Conservation (phyloP, 495 filamentous ascomycete genomes). For the Daldinia caldariorum region DNA sequence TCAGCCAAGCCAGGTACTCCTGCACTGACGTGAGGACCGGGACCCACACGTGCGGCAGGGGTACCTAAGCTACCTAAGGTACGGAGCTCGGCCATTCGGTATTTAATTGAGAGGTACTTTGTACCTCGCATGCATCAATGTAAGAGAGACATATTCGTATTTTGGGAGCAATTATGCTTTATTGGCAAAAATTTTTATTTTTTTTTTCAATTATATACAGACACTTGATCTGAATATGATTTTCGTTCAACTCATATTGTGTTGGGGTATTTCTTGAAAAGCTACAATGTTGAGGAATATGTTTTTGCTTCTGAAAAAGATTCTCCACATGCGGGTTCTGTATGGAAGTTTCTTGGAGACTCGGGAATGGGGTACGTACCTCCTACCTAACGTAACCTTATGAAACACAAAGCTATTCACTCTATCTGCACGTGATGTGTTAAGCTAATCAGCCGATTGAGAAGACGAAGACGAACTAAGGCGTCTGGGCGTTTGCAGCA, state of each 20-base stretch:
- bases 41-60: conserved; percentile 16
- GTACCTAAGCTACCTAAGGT: too few relatives aligned
- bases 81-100: conserved; percentile 24
- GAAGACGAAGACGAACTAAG: conserved; percentile 5
- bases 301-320: neutral
- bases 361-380: neutral
- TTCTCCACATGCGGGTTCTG: neutral
- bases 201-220: too few relatives aligned
- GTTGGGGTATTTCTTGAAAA: too few relatives aligned
- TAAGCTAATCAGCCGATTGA: conserved; percentile 1
- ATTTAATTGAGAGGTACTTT: conserved; percentile 4
- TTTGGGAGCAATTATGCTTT: too few relatives aligned
- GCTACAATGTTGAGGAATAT: neutral
- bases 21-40: conserved; percentile 23
- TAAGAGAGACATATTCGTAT: too few relatives aligned
- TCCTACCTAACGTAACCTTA: too few relatives aligned
- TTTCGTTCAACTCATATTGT: too few relatives aligned
- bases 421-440: conserved; percentile 25
- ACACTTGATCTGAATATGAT: too few relatives aligned
- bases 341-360: neutral
- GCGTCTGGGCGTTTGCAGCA: conserved; percentile 17
- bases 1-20: conserved; percentile 36
- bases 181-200: too few relatives aligned
- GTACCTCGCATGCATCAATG: too few relatives aligned
- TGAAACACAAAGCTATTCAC: neutral